These are phyloP conservation scores for Aspergillus tanneri DNA, from an alignment of 2,329 filamentous ascomycete species.

Conservation along the genomic window DNA sequence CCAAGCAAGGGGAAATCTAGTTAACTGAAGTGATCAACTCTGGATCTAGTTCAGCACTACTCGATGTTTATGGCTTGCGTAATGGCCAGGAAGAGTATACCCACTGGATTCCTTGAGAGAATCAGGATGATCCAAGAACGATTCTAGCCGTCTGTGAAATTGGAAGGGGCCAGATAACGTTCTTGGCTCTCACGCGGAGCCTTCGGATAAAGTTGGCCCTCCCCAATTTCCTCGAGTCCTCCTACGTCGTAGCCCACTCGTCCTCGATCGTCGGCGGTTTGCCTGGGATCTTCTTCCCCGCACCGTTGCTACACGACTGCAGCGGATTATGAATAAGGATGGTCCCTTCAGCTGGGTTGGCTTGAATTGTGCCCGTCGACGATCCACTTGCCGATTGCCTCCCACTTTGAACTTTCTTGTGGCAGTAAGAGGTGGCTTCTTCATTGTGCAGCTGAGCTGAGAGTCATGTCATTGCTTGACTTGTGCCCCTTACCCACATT, in stretches of 20 bases:
- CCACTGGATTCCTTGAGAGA: background rate
- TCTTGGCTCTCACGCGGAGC: conserved; percentile 19
- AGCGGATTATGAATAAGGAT: background rate
- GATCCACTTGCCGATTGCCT: conserved; percentile 7
- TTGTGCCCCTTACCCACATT: conserved; percentile 2
- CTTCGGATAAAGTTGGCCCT: conserved; percentile 21
- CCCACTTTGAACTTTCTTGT: background rate
- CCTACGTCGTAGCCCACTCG: conserved; percentile 12
- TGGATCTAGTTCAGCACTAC: background rate
- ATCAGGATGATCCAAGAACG: background rate
- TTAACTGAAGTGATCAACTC: too few relatives aligned
- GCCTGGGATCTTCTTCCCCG: conserved; percentile 25
- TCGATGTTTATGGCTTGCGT: conserved; percentile 5
- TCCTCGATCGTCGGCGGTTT: conserved; percentile 19
- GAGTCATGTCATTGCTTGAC: conserved; percentile 8
- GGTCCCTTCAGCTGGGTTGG: conserved; percentile 5
- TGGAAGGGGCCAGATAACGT: conserved; percentile 11
- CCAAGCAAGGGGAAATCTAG: too few relatives aligned
- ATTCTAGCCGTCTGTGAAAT: conserved; percentile 11
- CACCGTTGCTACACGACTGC: conserved; percentile 18
- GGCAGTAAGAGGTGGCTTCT: conserved; percentile 5
- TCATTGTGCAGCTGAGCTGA: conserved; percentile 1
- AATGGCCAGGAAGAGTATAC: conserved; percentile 1
- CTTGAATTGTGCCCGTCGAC: background rate
- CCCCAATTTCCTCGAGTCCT: conserved; percentile 13